Conservation (phyloP, 208 protist species). For the Trypanosoma mega region DNA sequence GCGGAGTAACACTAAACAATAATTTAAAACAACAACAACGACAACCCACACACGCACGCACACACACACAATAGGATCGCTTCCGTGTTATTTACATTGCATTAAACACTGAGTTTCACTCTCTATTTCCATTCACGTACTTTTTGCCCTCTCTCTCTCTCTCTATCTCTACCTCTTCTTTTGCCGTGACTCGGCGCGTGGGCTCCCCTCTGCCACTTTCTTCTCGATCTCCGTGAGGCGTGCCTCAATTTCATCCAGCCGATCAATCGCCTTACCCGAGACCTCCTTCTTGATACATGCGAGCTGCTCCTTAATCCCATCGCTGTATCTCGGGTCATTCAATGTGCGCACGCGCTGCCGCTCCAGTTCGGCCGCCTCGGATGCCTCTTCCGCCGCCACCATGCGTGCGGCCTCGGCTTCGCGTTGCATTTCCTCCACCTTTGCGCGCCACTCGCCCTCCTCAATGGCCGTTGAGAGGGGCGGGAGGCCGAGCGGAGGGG, state of each 20-base stretch:
- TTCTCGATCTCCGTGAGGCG: constrained; percentile 72
- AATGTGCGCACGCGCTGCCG: constrained; percentile 39
- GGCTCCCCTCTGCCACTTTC: constrained; percentile 48
- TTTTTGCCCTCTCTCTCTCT: too few relatives aligned
- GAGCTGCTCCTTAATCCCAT: constrained; percentile 81
- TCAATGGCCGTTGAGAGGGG: constrained; percentile 52
- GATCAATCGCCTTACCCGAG: constrained; percentile 39
- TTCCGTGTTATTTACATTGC: too few relatives aligned
- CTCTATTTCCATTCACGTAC: too few relatives aligned
- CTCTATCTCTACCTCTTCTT: too few relatives aligned
- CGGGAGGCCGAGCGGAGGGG: constrained; percentile 55
- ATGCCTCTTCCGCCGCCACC: constrained; percentile 33
- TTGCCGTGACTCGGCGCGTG: constrained; percentile 24
- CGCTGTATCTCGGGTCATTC: constrained; percentile 56
- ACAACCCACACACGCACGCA: too few relatives aligned
- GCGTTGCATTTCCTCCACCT: constrained; percentile 68
- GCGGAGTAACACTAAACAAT: too few relatives aligned
- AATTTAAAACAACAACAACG: too few relatives aligned
- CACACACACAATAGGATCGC: too few relatives aligned
- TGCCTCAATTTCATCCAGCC: constrained; percentile 73
- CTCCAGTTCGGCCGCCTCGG: constrained; percentile 45
- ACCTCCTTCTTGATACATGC: constrained; percentile 68
- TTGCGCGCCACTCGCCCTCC: constrained; percentile 56
- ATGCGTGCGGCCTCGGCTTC: constrained; percentile 53
- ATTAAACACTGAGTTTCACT: too few relatives aligned